Evolutionary conservation across 352 stramenopile genomes (phyloP).

Genomic region (Nannochloropsis limnetica): DNA sequence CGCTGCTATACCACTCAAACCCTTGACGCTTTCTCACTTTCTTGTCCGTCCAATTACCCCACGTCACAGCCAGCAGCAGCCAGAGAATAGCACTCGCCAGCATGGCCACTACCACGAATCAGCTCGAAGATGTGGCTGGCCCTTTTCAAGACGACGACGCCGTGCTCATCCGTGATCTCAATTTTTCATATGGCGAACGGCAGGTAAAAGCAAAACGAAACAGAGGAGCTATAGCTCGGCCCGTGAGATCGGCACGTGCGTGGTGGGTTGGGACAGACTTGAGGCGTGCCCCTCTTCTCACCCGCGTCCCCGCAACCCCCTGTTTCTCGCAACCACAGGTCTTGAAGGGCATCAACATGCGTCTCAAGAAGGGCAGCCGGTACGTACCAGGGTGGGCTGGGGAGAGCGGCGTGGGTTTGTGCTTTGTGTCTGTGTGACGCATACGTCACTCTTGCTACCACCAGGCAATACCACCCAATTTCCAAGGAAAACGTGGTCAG

Average conservation of each 20-base stretch:
- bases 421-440: neutral
- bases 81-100: neutral
- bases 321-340: neutral
- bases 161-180: neutral
- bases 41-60: neutral
- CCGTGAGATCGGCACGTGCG: neutral
- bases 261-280: neutral
- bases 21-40: neutral
- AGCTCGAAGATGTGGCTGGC: neutral
- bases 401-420: neutral
- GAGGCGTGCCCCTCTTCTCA: neutral
- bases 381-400: neutral
- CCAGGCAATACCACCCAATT: neutral
- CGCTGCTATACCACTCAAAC: neutral
- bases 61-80: neutral
- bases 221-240: neutral
- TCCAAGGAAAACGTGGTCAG: neutral
- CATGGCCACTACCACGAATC: neutral
- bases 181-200: neutral
- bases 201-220: neutral
- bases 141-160: neutral
- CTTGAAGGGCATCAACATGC: neutral
- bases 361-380: constrained; percentile 13
- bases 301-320: neutral
- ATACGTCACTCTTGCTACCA: neutral